Evolutionary conservation across 768 basidiomycete species (phyloP).

Genomic region (Rhizopogon vulgaris): DNA sequence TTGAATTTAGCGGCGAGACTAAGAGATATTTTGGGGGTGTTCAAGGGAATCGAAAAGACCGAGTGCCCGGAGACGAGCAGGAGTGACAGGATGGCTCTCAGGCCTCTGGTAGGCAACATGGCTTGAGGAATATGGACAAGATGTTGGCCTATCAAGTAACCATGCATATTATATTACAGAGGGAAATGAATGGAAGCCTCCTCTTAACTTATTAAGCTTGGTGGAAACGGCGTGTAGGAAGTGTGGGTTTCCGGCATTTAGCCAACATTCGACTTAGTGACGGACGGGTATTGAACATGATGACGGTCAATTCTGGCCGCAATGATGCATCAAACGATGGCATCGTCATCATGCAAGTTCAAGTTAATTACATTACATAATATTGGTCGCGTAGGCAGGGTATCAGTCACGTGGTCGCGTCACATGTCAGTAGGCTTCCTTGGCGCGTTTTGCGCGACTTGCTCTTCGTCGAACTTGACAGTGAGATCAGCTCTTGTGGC

Average conservation of each 20-base stretch:
- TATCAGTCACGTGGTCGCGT: neutral
- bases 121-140: neutral
- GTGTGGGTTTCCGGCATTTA: too few species aligned
- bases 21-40: neutral
- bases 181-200: neutral
- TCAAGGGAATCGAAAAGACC: neutral
- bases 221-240: too few species aligned
- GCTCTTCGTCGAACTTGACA: neutral
- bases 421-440: neutral
- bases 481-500: neutral
- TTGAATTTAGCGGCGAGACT: conserved; percentile 1
- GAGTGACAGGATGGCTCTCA: neutral
- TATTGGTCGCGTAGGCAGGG: too few species aligned
- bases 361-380: too few species aligned
- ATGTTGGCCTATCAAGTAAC: too few species aligned
- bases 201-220: too few species aligned
- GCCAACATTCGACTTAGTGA: too few species aligned
- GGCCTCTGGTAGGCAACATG: neutral
- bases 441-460: neutral
- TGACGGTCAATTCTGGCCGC: too few species aligned
- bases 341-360: too few species aligned
- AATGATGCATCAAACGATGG: too few species aligned
- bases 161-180: too few species aligned
- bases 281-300: too few species aligned
- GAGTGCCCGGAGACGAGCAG: neutral